phyloP scores from a whole-genome alignment of 768 basidiomycete species.

The Tulasnella sp. region DNA sequence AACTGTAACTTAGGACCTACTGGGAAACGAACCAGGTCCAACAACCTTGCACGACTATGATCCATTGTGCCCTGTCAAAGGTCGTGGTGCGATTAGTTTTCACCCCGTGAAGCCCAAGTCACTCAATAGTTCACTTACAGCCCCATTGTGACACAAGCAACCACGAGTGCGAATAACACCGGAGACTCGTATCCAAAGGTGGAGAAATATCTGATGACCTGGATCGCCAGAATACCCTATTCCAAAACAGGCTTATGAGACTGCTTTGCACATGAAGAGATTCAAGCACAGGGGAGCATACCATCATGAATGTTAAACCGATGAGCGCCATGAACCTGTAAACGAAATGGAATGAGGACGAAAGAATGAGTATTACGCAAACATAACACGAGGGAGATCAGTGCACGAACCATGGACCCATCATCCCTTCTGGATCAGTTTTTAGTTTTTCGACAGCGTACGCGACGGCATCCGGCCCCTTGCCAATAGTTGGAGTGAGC shows the following conservation, averaged over 20 bases:
- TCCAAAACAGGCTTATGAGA: neutral
- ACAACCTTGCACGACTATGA: neutral
- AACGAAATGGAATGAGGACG: neutral
- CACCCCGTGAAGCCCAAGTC: neutral
- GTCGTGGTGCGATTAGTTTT: neutral
- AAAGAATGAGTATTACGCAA: neutral
- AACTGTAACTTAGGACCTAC: neutral
- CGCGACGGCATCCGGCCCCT: neutral
- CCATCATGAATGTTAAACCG: neutral
- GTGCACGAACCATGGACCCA: neutral
- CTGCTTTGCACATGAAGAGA: neutral
- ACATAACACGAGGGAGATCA: neutral
- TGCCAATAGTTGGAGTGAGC: neutral
- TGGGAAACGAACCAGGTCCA: neutral
- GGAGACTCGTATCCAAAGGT: neutral
- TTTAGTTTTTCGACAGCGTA: neutral
- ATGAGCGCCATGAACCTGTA: neutral
- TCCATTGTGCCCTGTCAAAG: neutral
- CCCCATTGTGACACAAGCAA: neutral
- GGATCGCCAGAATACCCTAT: neutral
- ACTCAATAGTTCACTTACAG: neutral
- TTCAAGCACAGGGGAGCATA: neutral
- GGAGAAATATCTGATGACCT: neutral
- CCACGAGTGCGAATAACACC: neutral
- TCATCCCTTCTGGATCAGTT: neutral